Conservation (phyloP, 345 rosid genomes). For the Bruguiera gymnorhiza region DNA sequence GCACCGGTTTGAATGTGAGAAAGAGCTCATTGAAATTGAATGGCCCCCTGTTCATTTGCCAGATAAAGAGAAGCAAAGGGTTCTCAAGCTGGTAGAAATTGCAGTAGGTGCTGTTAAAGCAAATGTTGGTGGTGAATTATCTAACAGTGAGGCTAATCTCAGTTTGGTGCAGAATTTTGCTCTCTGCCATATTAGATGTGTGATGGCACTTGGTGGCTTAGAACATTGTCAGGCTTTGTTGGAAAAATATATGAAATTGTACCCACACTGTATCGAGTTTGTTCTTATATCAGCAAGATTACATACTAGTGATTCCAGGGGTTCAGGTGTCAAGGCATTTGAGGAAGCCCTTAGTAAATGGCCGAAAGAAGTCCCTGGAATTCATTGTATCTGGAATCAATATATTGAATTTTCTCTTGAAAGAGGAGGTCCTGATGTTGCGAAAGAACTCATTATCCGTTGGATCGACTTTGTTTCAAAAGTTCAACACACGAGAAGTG, state of each 20-base stretch:
- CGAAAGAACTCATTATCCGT: slow-evolving; percentile 53
- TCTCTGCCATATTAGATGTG: slow-evolving; percentile 57
- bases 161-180: slow-evolving; percentile 52
- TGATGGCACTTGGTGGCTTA: slow-evolving; percentile 49
- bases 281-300: slow-evolving; percentile 58
- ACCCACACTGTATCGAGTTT: slow-evolving; percentile 70
- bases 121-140: slow-evolving; percentile 25
- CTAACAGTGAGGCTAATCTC: slow-evolving; percentile 23
- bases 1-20: slow-evolving; percentile 68
- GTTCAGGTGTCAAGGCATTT: slow-evolving; percentile 43
- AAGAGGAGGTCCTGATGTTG: slow-evolving; percentile 44
- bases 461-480: slow-evolving; percentile 65
- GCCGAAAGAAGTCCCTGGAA: slow-evolving; percentile 63
- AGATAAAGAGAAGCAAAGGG: slow-evolving; percentile 52
- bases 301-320: slow-evolving; percentile 35
- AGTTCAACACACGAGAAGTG: slow-evolving; percentile 25
- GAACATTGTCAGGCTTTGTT: slow-evolving; percentile 45
- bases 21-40: slow-evolving; percentile 58
- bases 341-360: slow-evolving; percentile 63
- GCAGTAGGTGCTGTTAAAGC: slow-evolving; percentile 41
- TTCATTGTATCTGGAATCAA: slow-evolving; percentile 89
- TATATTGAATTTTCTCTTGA: slow-evolving; percentile 65
- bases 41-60: slow-evolving; percentile 67
- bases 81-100: slow-evolving; percentile 45
- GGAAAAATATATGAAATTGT: slow-evolving; percentile 46